Conservation (phyloP, 2,329 filamentous ascomycete species). For the Claviceps sp. region DNA sequence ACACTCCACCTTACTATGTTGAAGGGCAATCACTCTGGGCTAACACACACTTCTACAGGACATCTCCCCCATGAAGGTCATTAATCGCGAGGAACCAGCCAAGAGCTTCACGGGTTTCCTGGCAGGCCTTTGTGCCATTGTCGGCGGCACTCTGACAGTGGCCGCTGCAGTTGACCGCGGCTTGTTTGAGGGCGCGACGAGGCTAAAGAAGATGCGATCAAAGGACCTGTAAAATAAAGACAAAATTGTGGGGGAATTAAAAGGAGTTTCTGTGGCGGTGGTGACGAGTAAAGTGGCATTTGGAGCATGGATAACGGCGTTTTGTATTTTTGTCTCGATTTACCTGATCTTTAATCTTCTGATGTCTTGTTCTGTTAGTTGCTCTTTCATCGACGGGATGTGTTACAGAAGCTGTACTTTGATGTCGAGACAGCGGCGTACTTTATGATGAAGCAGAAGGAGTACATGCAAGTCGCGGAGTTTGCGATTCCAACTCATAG, state of each 20-base stretch:
- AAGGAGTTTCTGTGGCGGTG: not conserved
- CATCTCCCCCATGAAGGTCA: conserved; percentile 98
- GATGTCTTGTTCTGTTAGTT: not conserved
- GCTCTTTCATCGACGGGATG: not conserved
- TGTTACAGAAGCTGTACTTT: not conserved
- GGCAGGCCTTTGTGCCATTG: conserved; percentile 84
- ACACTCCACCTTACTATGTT: not conserved
- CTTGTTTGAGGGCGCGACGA: conserved; percentile 74
- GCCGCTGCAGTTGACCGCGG: conserved; percentile 86
- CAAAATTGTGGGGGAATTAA: not conserved
- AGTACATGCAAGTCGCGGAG: too few species aligned
- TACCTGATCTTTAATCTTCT: not conserved
- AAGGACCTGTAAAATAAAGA: conserved; percentile 38
- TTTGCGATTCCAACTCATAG: too few species aligned
- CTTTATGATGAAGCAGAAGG: too few species aligned
- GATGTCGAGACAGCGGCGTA: too few species aligned
- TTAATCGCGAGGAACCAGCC: conserved; percentile 81
- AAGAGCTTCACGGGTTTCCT: conserved; percentile 90
- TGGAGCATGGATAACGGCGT: conserved; percentile 3
- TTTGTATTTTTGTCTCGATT: not conserved
- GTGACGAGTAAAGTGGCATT: not conserved
- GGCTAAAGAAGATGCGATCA: conserved; percentile 72
- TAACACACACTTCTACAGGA: conserved; percentile 40
- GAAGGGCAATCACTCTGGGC: not conserved
- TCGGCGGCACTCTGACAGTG: conserved; percentile 90